phyloP scores from a whole-genome alignment of 495 filamentous ascomycete genomes.

The Darksidea phi region DNA sequence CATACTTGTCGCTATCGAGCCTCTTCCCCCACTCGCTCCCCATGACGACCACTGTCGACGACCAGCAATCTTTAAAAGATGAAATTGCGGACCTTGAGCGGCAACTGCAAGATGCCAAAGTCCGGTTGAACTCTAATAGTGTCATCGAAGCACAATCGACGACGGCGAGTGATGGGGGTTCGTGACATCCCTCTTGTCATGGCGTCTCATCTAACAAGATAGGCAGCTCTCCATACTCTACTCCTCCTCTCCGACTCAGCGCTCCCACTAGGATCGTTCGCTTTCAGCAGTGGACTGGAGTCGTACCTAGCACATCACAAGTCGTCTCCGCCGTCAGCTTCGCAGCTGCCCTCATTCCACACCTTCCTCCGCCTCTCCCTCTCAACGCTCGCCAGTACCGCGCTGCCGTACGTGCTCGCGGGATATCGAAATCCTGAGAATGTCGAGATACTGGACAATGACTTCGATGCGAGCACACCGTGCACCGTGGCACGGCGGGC shows the following conservation, averaged over 20 bases:
- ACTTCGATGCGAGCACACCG: constrained; percentile 77
- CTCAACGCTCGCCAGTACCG: constrained; percentile 70
- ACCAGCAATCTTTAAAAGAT: constrained; percentile 44
- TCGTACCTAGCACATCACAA: constrained; percentile 83
- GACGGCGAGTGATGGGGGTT: constrained; percentile 22
- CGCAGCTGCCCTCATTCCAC: constrained; percentile 53
- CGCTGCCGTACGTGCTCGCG: constrained; percentile 80
- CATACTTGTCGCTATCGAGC: neutral
- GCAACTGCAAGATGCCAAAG: constrained; percentile 48
- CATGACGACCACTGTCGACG: constrained; percentile 25
- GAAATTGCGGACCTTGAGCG: constrained; percentile 56
- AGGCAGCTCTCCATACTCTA: constrained; percentile 63
- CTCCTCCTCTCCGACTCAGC: constrained; percentile 94
- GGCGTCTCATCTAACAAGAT: constrained; percentile 7
- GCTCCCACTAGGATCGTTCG: constrained; percentile 92
- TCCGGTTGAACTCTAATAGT: constrained; percentile 29
- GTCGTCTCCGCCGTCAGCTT: constrained; percentile 42
- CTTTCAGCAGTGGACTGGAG: constrained; percentile 91
- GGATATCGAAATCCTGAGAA: constrained; percentile 62
- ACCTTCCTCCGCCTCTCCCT: constrained; percentile 78
- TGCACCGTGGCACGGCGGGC: constrained; percentile 87
- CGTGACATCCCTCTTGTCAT: neutral
- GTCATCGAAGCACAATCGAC: neutral
- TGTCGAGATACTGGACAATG: constrained; percentile 70
- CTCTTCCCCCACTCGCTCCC: constrained; percentile 5